A percentile compares a stretch with the other conserved stretches of the same genome.
These are phyloP conservation scores for Fusarium sp. DNA, from an alignment of 2,329 filamentous ascomycete species.

Conservation along the genomic window DNA sequence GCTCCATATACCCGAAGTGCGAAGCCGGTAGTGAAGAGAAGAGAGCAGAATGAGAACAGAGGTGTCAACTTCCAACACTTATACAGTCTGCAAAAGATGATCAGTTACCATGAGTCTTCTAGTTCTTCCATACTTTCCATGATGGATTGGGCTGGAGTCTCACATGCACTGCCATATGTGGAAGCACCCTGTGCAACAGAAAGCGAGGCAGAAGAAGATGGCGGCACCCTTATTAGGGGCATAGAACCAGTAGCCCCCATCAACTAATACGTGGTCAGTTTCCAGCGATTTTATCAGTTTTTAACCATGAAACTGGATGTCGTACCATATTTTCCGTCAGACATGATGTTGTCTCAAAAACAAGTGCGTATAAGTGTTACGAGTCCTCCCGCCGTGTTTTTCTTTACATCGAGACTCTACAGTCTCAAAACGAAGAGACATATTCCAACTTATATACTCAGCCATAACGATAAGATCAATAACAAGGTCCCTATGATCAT, in stretches of 20 bases:
- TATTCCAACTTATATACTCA: constrained; percentile 17
- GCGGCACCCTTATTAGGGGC: constrained; percentile 59
- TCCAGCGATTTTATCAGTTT: neutral
- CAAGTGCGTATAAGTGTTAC: neutral
- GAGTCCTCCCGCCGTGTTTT: neutral
- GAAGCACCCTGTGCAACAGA: constrained; percentile 48
- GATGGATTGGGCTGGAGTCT: constrained; percentile 35
- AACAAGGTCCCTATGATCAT: neutral
- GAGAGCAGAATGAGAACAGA: constrained; percentile 63
- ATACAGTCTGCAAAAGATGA: constrained; percentile 55
- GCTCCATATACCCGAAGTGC: constrained; percentile 51
- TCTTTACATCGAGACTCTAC: neutral
- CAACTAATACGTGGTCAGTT: constrained; percentile 43
- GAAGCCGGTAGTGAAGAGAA: constrained; percentile 67
- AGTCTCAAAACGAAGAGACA: neutral
- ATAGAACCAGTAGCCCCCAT: constrained; percentile 58
- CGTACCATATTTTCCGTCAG: constrained; percentile 47
- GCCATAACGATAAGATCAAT: neutral
- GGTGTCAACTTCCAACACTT: constrained; percentile 66
- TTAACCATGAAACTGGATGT: neutral
- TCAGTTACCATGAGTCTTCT: neutral
- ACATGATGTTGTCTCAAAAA: constrained; percentile 23
- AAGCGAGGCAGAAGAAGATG: constrained; percentile 57
- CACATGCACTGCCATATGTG: constrained; percentile 60
- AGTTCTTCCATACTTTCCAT: neutral